These are phyloP conservation scores for Dictyostelium brefeldianum DNA, from an alignment of 78 protist genomes.

Conservation along the genomic window DNA sequence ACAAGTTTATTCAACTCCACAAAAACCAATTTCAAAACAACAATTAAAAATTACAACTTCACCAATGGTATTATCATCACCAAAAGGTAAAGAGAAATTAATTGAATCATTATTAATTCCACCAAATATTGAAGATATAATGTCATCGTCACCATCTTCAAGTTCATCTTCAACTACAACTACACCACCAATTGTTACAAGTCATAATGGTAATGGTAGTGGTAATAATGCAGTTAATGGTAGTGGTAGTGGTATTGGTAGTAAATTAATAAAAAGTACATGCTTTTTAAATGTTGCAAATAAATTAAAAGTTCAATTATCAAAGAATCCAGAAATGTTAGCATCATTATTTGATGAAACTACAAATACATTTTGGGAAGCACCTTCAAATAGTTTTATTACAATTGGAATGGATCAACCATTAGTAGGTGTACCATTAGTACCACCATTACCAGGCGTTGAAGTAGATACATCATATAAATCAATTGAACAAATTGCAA, in stretches of 20 bases:
- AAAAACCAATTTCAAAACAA: background rate
- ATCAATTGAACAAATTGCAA: constrained; percentile 7
- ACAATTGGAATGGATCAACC: background rate
- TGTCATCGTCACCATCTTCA: background rate
- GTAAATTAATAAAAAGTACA: constrained; percentile 9
- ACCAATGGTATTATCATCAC: background rate
- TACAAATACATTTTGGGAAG: constrained; percentile 76
- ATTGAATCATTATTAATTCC: background rate
- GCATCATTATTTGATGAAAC: constrained; percentile 65
- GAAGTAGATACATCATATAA: background rate
- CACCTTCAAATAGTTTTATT: constrained; percentile 2
- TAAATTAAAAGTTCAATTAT: constrained; percentile 45
- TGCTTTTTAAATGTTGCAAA: constrained; percentile 27
- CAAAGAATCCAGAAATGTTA: constrained; percentile 67
- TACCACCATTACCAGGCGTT: background rate
- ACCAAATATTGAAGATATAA: background rate
- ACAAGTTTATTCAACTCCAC: background rate
- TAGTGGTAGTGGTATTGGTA: background rate
- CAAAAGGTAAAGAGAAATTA: constrained; percentile 32
- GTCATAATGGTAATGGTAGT: background rate
- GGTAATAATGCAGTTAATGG: background rate
- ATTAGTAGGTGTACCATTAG: background rate
- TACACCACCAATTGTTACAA: too few relatives aligned
- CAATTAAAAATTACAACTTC: background rate
- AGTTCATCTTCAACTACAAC: too few relatives aligned